phyloP scores from a whole-genome alignment of 2,329 filamentous ascomycete genomes.

The Fusarium haematococcum region DNA sequence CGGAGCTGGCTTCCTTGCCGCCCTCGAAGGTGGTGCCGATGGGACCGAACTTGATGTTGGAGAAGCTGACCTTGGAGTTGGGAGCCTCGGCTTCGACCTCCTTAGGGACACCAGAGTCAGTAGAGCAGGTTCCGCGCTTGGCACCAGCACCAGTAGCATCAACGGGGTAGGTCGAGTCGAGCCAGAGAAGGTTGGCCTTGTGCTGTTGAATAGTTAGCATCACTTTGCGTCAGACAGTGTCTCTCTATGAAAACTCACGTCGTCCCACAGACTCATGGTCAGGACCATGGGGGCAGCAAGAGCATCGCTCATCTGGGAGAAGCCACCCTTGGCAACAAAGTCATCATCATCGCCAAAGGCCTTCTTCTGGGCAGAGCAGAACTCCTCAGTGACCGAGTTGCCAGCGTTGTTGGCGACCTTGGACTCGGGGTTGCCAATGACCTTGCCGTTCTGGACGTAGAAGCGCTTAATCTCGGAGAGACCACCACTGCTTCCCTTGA shows the following conservation, averaged over 20 bases:
- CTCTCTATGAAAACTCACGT: slow-evolving; percentile 50
- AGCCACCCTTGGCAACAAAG: slow-evolving; percentile 68
- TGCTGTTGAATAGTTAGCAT: slow-evolving; percentile 50
- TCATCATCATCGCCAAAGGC: slow-evolving; percentile 65
- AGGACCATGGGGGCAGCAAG: slow-evolving; percentile 57
- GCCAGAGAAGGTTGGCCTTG: slow-evolving; percentile 77
- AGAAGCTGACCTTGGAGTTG: slow-evolving; percentile 64
- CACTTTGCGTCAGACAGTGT: neutral
- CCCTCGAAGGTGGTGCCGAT: slow-evolving; percentile 63
- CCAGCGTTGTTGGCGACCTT: slow-evolving; percentile 51
- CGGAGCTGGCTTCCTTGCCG: slow-evolving; percentile 10
- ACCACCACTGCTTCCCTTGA: slow-evolving; percentile 57
- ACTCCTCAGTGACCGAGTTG: slow-evolving; percentile 66
- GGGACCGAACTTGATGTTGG: slow-evolving; percentile 67
- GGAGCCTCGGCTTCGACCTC: slow-evolving; percentile 60
- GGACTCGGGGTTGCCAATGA: slow-evolving; percentile 65
- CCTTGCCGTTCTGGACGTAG: slow-evolving; percentile 71
- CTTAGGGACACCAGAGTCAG: slow-evolving; percentile 62
- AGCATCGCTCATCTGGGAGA: slow-evolving; percentile 64
- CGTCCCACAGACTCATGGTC: slow-evolving; percentile 68
- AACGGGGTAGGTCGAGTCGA: slow-evolving; percentile 73
- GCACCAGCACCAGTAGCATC: slow-evolving; percentile 58
- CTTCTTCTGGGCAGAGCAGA: slow-evolving; percentile 68
- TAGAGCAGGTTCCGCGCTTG: slow-evolving; percentile 65
- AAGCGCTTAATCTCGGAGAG: slow-evolving; percentile 71